phyloP scores from a whole-genome alignment of 306 rosid species.

The Malus fusca region DNA sequence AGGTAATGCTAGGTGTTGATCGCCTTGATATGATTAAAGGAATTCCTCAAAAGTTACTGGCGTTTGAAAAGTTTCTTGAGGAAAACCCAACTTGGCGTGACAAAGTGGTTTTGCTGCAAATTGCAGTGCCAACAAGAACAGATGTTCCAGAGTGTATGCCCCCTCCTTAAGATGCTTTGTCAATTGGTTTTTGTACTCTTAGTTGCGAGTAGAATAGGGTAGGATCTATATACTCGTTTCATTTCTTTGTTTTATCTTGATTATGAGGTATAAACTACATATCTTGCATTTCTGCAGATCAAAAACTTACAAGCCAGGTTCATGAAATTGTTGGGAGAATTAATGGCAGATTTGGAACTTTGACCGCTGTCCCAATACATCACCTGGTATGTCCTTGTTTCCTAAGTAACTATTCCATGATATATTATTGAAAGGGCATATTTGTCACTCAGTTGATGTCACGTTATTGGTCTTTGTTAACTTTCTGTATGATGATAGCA shows the following conservation, averaged over 20 bases:
- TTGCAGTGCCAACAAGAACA: constrained; percentile 93
- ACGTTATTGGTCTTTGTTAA: background rate
- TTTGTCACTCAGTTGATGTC: background rate
- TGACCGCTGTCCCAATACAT: constrained; percentile 83
- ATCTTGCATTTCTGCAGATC: constrained; percentile 57
- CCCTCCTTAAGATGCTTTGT: constrained; percentile 12
- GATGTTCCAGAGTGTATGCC: constrained; percentile 91
- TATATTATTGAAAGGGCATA: background rate
- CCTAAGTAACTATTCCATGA: constrained; percentile 2
- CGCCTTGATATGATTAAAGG: constrained; percentile 97
- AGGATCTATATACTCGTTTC: background rate
- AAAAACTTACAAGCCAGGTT: constrained; percentile 89
- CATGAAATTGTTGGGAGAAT: constrained; percentile 96
- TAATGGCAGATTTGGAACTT: constrained; percentile 77
- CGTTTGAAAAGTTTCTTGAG: constrained; percentile 86
- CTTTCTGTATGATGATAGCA: background rate
- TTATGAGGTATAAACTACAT: constrained; percentile 9
- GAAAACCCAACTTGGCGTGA: constrained; percentile 66
- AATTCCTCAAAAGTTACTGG: constrained; percentile 88
- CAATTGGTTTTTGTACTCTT: constrained; percentile 6
- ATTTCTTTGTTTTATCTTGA: background rate
- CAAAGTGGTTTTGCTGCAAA: constrained; percentile 85
- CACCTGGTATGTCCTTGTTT: constrained; percentile 54
- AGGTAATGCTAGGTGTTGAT: constrained; percentile 94
- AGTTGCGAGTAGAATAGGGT: background rate